Conservation (phyloP, 208 protist species). For the Phytomonas sp. region DNA sequence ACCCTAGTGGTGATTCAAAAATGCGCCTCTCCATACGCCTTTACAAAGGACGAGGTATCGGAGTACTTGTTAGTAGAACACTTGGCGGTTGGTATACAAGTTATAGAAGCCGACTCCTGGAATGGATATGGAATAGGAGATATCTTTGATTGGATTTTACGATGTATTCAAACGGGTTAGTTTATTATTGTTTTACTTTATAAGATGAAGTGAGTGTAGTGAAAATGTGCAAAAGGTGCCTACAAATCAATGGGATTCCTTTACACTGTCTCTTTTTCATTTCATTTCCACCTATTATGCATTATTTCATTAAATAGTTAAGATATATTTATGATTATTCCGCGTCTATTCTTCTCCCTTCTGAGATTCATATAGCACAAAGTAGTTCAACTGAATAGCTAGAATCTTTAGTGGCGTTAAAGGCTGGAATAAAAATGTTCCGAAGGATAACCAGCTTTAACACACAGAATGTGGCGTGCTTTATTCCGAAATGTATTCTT, state of each 20-base stretch:
- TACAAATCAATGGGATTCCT: background rate
- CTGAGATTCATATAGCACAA: background rate
- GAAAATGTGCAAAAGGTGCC: background rate
- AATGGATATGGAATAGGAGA: conserved; percentile 58
- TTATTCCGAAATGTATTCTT: background rate
- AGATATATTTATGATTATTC: background rate
- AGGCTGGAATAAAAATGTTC: background rate
- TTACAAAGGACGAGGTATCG: conserved; percentile 34
- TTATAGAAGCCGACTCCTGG: conserved; percentile 71
- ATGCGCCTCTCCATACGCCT: conserved; percentile 23
- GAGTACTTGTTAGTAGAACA: conserved; percentile 21
- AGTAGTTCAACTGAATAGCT: background rate
- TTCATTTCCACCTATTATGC: background rate
- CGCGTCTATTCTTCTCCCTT: background rate
- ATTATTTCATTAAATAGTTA: background rate
- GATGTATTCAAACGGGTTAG: background rate
- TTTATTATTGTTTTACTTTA: background rate
- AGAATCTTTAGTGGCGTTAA: background rate
- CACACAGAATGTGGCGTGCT: background rate
- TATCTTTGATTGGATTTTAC: conserved; percentile 30
- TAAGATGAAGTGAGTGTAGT: background rate
- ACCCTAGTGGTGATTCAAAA: conserved; percentile 58
- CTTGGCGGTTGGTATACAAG: background rate
- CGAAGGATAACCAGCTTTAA: background rate
- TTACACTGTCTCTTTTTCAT: background rate